Percentiles rank a stretch among this genome's conserved stretches.
phyloP scores from a whole-genome alignment of 2,329 filamentous ascomycete genomes.

The Tolypocladium endophyticum region DNA sequence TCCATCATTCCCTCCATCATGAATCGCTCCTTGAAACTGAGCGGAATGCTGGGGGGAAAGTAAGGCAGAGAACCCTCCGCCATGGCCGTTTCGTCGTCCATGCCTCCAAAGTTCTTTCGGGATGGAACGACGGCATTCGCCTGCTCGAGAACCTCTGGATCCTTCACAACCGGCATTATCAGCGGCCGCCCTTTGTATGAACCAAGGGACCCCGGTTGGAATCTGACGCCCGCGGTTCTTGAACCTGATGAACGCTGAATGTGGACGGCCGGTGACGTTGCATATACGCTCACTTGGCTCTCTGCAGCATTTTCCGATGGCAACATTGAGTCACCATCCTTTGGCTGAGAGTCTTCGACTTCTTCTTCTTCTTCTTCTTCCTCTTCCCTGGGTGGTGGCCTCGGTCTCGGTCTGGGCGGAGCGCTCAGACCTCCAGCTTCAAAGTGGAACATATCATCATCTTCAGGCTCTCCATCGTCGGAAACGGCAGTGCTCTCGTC shows the following conservation, averaged over 20 bases:
- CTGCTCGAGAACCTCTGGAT: slow-evolving; percentile 36
- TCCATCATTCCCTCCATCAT: slow-evolving; percentile 34
- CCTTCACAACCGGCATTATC: slow-evolving; percentile 39
- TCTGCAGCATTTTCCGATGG: not conserved
- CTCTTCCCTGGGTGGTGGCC: not conserved
- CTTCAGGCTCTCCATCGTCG: not conserved
- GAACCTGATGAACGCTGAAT: slow-evolving; percentile 12
- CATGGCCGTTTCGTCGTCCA: slow-evolving; percentile 39
- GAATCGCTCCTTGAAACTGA: slow-evolving; percentile 37
- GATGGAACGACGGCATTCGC: slow-evolving; percentile 38
- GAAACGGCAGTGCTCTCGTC: not conserved
- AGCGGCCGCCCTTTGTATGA: slow-evolving; percentile 46
- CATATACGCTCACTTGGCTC: slow-evolving; percentile 18
- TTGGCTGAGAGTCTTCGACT: slow-evolving; percentile 8
- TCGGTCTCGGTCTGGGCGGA: slow-evolving; percentile 14
- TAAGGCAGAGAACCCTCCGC: slow-evolving; percentile 32
- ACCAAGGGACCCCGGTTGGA: slow-evolving; percentile 32
- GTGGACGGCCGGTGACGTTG: slow-evolving; percentile 33
- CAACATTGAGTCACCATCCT: slow-evolving; percentile 13
- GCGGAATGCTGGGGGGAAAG: slow-evolving; percentile 31
- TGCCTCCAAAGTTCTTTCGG: slow-evolving; percentile 40
- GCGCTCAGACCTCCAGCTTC: slow-evolving; percentile 25
- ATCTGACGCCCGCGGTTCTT: slow-evolving; percentile 19
- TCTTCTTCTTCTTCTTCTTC: not conserved
- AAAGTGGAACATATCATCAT: slow-evolving; percentile 31